These are phyloP conservation scores for Aspergillus pseudoglaucus DNA, from an alignment of 2,329 filamentous ascomycete genomes.

Conservation along the genomic window DNA sequence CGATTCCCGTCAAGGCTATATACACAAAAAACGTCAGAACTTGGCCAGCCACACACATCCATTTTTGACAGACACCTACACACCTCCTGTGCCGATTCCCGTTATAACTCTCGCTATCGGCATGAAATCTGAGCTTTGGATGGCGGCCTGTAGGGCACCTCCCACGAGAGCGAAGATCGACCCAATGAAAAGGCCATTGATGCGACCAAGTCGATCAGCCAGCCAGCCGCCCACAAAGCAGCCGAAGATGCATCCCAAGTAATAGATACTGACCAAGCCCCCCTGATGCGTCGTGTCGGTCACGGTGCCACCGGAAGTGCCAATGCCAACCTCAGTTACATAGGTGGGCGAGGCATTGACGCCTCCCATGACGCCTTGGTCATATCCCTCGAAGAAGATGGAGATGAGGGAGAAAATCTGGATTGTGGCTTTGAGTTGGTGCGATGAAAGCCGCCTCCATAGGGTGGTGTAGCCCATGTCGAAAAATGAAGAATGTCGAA, in stretches of 20 bases:
- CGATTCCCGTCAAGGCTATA: conserved; percentile 40
- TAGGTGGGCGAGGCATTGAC: conserved; percentile 41
- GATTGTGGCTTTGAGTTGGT: too few species aligned
- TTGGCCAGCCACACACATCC: too few species aligned
- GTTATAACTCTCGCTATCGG: conserved; percentile 46
- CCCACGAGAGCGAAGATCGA: conserved; percentile 45
- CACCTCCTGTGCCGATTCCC: conserved; percentile 47
- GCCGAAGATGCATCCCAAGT: conserved; percentile 46
- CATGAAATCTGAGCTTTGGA: conserved; percentile 44
- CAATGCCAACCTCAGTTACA: conserved; percentile 38
- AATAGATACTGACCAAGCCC: conserved; percentile 49
- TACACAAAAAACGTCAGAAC: too few species aligned
- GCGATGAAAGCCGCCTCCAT: too few species aligned
- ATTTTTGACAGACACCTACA: not conserved
- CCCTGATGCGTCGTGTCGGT: conserved; percentile 47
- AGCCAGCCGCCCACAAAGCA: conserved; percentile 46
- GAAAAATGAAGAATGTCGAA: too few species aligned
- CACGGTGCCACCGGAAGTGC: conserved; percentile 39
- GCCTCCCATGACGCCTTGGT: conserved; percentile 50
- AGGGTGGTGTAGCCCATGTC: too few species aligned
- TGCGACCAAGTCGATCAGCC: conserved; percentile 50
- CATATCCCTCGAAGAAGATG: conserved; percentile 43
- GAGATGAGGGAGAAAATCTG: conserved; percentile 19
- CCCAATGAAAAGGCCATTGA: conserved; percentile 45
- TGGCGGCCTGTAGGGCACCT: conserved; percentile 43